Evolutionary conservation across 441 rosid species (phyloP), one percentile per base, ranked within the genome.

Genomic region (Brassica hybrid): DNA sequence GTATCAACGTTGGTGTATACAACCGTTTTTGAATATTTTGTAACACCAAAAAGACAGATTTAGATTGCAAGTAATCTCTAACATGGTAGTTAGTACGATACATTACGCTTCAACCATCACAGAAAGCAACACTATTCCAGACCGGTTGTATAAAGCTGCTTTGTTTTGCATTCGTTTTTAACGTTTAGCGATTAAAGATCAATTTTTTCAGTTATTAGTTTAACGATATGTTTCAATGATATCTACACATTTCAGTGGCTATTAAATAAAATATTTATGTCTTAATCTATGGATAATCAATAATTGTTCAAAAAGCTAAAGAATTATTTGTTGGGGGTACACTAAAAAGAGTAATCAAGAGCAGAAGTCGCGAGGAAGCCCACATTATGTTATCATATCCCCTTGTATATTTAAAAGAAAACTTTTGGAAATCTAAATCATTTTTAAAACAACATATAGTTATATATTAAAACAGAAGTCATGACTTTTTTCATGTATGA

Each of bases 1-100:
- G 43, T 43, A 71, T 76, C 76, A 76, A 71, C 60, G 60, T 76
- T 71, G 76, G 71, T 76, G 76, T 64, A 60, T 54, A 21, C 65
- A 76, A 76, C 79, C 56, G 64, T 61, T 69, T 68, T 4, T 3
- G 79, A 69, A 73, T 76, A 76, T 63, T 38, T 70, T 71, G 65
- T 54, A 76, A 41, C 58, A 64, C 50, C 61, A 34, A 71, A 67
- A 36, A 56, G 19, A 69, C 74, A 48, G 45, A 6, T 65, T 71
- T 71, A 65, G 9, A 27, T 65, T 27, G 61, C 60, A 77, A 77
- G 76, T 77, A 71, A 65, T 69, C 32, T 30, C 25, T 59, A 8
- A 23, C 9, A 18, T 52, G 5, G 19, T 52, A 36, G 70, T 36
- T 30, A 32, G 56, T 32, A 68, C 67, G 45, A 48, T 60, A 50